A percentile compares a stretch with the other conserved stretches of the same genome.
These are phyloP conservation scores for Oxytropis ochrocephala DNA, from an alignment of 306 rosid genomes.

Conservation along the genomic window DNA sequence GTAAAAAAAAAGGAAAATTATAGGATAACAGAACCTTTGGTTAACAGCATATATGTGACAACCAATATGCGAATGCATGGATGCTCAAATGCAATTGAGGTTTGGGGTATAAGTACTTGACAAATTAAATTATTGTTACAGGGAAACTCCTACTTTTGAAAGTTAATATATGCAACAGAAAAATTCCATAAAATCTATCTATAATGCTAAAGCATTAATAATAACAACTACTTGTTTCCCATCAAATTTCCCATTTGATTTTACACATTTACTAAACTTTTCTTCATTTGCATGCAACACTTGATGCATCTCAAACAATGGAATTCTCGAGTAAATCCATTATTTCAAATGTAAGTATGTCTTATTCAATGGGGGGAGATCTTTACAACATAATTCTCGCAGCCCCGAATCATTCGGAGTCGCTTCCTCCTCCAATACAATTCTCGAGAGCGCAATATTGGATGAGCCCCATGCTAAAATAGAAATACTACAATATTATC, in stretches of 20 bases:
- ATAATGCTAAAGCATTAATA: no score
- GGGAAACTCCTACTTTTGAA: no score
- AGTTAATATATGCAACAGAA: no score
- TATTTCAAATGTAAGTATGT: background rate
- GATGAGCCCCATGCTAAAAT: background rate
- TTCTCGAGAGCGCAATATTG: background rate
- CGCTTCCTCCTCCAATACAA: background rate
- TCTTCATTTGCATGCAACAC: no score
- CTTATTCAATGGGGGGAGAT: background rate
- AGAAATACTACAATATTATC: background rate
- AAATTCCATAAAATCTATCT: no score
- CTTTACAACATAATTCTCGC: background rate
- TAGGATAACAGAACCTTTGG: background rate
- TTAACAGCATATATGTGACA: background rate
- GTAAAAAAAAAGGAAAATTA: background rate
- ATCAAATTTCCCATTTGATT: no score
- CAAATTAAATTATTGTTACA: no score
- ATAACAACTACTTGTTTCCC: no score
- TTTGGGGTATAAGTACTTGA: background rate
- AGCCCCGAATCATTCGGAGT: background rate
- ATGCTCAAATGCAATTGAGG: background rate
- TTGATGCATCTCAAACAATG: slow-evolving; percentile 5
- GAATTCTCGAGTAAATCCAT: background rate
- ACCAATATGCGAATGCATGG: background rate
- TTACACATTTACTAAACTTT: no score